Base-by-base conservation (phyloP, 306 rosid genomes). In the Cucurbita maxima region DNA sequence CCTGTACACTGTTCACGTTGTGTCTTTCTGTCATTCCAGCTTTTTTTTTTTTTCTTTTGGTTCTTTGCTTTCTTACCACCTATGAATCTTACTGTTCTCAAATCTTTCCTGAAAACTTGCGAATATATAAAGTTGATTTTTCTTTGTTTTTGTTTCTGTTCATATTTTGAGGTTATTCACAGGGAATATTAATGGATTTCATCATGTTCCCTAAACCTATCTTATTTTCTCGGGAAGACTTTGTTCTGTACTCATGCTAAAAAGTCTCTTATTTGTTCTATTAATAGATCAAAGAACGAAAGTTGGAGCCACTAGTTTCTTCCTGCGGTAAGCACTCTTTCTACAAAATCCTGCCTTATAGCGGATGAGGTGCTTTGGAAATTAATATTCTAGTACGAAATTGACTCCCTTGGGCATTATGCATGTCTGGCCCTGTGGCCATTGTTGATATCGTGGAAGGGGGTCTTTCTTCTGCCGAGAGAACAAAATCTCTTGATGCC, bases 361-460 rank as follows among this genome's bases (percentile, higher is more conserved):
- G 82, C 81, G 50, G 79, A 77, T 78, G 86, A 77, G 79, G 80
- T 75, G 37, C 76, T 77, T 59, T 3, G 72, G 79, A 71, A 62
- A 61, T 73, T 75, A 81, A 38, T 76, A 80, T 76, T 78, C 77
- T 80, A 77, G 45, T 79, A 80, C 81, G 86, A 86, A 79, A 76
- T 52, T 50, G 77, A 74, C 78, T 76, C 75, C 83, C 83, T 84
- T 83, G 81, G 76, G 74, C 86, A 85, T 90, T 89, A 80, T 94
- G 97, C 96, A 94, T 94, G 99, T 94, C 99, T 94, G 87, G 88
- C 96, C 88, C 84, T 79, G 97, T 75, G 91, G 92, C 89, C 89
- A 84, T 76, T 67, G 88, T 61, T 82, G 92, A 61, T 76, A 84
- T 71, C 51, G 81, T 76, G 83, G 90, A 77, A 78, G 88, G 84